These are phyloP conservation scores for Serendipita vermifera DNA, from an alignment of 768 basidiomycete genomes.

Conservation along the genomic window DNA sequence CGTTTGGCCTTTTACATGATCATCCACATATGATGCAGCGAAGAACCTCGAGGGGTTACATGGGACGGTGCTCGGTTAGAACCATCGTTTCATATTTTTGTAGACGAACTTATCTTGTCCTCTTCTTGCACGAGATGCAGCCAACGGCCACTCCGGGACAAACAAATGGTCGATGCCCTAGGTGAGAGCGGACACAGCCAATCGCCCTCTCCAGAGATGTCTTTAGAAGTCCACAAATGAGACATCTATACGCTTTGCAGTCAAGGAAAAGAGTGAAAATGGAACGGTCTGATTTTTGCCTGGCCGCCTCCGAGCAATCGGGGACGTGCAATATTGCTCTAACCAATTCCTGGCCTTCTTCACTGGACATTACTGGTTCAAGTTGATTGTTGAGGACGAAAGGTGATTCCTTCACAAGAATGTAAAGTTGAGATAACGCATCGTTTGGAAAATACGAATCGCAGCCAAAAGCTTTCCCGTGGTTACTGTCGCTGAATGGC, in stretches of 20 bases:
- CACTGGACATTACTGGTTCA: too few species aligned
- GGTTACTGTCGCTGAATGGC: too few species aligned
- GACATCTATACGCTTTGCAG: neutral
- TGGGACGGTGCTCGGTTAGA: neutral
- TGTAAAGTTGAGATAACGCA: too few species aligned
- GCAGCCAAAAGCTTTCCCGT: too few species aligned
- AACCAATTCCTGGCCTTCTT: too few species aligned
- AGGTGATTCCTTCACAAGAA: too few species aligned
- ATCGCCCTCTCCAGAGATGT: neutral
- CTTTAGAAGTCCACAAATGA: neutral
- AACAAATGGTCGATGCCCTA: constrained; percentile 5
- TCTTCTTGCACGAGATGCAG: neutral
- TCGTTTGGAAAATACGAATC: too few species aligned
- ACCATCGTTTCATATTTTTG: neutral
- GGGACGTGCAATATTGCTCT: too few species aligned
- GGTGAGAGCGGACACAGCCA: neutral
- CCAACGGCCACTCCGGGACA: neutral
- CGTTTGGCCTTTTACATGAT: neutral
- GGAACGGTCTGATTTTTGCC: too few species aligned
- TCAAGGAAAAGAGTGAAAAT: too few species aligned
- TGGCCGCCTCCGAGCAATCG: too few species aligned
- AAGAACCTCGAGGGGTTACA: neutral
- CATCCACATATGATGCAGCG: neutral
- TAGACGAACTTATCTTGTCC: neutral
- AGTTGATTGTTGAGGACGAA: too few species aligned